Conservation (phyloP, 2,329 filamentous ascomycete genomes). For the Stachybotrys echinatus region DNA sequence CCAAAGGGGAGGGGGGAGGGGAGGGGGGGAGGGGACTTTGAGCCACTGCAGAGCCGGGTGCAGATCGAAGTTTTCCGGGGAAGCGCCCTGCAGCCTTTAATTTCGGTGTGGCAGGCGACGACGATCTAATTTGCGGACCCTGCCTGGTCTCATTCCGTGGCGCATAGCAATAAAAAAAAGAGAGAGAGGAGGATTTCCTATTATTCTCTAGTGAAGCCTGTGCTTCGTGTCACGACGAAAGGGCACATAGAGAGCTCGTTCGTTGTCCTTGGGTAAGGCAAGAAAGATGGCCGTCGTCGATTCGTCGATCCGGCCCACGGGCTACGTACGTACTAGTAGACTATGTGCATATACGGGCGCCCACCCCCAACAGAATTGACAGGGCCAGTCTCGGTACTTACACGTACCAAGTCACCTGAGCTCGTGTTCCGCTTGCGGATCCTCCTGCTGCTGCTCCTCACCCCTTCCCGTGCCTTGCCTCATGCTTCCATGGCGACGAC, state of each 20-base stretch:
- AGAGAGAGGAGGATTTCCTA: not conserved
- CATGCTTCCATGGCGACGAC: too few species aligned
- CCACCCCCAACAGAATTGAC: too few species aligned
- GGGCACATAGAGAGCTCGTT: not conserved
- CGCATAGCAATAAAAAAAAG: not conserved
- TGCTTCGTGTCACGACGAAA: too few species aligned
- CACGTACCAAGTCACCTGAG: not conserved
- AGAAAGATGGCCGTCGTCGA: not conserved
- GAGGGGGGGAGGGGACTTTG: not conserved
- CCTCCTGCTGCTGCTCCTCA: too few species aligned
- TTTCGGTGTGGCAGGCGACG: not conserved
- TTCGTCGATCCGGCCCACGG: too few species aligned
- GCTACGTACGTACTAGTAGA: too few species aligned
- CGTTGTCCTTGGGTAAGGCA: not conserved
- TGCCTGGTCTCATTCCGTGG: not conserved
- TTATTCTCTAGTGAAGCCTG: too few species aligned
- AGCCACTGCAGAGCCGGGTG: not conserved
- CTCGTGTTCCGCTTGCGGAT: not conserved
- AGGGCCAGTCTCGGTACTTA: too few species aligned
- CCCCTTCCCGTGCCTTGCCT: too few species aligned
- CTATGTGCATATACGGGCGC: too few species aligned
- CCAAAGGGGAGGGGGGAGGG: too few species aligned
- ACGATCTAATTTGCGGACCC: not conserved
- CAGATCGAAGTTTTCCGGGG: not conserved
- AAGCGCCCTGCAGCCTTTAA: not conserved